Evolutionary conservation across 2,329 filamentous ascomycete species (phyloP).

Genomic region (Exophiala aquamarina): DNA sequence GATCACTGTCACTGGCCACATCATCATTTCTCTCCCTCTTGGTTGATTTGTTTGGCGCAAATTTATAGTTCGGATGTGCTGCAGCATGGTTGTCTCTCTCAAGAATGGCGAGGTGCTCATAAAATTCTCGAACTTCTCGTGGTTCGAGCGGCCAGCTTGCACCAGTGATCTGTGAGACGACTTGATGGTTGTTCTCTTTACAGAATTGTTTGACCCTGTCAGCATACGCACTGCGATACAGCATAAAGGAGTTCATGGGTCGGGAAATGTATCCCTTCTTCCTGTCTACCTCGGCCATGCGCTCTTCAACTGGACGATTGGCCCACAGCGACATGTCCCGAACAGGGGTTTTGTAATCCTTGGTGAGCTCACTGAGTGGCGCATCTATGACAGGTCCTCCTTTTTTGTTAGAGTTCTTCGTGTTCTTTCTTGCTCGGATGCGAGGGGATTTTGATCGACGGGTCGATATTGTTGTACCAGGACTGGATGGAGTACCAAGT

Average conservation of each 20-base stretch:
- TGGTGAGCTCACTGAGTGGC: constrained; percentile 71
- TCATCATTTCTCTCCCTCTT: constrained; percentile 47
- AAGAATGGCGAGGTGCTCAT: constrained; percentile 73
- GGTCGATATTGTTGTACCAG: constrained; percentile 14
- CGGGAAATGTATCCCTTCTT: constrained; percentile 80
- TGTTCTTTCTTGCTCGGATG: constrained; percentile 28
- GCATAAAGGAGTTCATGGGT: constrained; percentile 97
- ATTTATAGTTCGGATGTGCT: constrained; percentile 91
- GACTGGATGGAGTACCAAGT: constrained; percentile 24
- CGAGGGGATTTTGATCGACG: constrained; percentile 38
- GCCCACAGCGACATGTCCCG: constrained; percentile 81
- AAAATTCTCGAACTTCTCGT: constrained; percentile 69
- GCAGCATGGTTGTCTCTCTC: constrained; percentile 82
- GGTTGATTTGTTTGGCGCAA: constrained; percentile 74
- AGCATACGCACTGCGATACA: constrained; percentile 91
- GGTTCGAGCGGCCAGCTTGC: constrained; percentile 82
- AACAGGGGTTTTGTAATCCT: constrained; percentile 61
- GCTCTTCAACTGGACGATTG: constrained; percentile 65
- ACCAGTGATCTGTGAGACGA: constrained; percentile 85
- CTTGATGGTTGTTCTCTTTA: constrained; percentile 86
- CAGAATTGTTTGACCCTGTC: constrained; percentile 81
- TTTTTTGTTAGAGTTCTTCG: constrained; percentile 26
- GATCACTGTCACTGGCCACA: constrained; percentile 37
- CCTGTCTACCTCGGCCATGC: constrained; percentile 67
- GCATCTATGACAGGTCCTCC: constrained; percentile 48